Base-by-base conservation (phyloP, 768 basidiomycete genomes). In the Termitomyces sp. region DNA sequence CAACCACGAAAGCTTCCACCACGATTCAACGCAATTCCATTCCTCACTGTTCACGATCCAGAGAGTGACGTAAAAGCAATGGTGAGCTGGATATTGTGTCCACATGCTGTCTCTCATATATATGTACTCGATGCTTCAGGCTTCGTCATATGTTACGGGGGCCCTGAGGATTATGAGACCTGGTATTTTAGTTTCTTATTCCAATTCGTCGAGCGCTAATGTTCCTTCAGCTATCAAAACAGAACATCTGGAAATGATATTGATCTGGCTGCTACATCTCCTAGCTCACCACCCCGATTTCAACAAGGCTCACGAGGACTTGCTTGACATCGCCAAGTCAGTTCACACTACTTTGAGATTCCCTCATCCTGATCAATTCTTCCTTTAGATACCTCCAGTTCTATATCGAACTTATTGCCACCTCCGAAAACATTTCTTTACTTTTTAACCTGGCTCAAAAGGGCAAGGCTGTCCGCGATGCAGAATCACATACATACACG, bases 201-300 rank as follows among this genome's bases (percentile, higher is more conserved):
- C 45, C 33, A 30, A 32, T 33, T 38, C 20, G 53, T 32, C 20
- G 7, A 20, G 8, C 32, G 22, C 45, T 38, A 14, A 46, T 47
- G 20, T 32, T 44, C 12, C 53, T 54, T 26, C 16, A 85, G 88
- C 74, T 14, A 64, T 82, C 30, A 78, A 81, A 45, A 73, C 92
- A 16, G 79, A 85, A n/a, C 72, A 83, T 52, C 80, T 95, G 56
- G 96, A 98, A 69, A 73, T 88, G 56, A 83, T 88, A 2, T 90
- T 98, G 64, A 82, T 95, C 44, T 87, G 96, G 13, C 73, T 98
- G 4, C 78, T 98, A 10, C 90, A 94, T 66, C 71, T 94, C 0
- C 77, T 98, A 5, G 92, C 94, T 0, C 95, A 97, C 67, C 97
- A 99, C 68, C 96, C 96, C 4, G 97, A 99, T 71, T 95, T 94